Conservation (phyloP, 2,329 filamentous ascomycete genomes). For the Malbranchea cinnamomea region DNA sequence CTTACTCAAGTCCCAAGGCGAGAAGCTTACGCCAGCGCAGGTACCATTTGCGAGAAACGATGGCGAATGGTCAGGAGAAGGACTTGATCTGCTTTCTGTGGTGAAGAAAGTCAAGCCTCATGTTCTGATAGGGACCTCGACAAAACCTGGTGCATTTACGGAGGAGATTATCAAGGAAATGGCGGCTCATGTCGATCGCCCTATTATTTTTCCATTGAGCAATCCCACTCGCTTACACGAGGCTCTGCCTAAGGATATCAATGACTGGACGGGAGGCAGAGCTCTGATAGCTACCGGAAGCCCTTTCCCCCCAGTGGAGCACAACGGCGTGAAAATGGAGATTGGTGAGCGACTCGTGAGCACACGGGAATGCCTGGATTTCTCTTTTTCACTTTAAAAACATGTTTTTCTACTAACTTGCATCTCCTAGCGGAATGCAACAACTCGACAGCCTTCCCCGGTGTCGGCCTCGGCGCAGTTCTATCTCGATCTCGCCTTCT, state of each 20-base stretch:
- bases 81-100: constrained; percentile 47
- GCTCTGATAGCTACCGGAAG: constrained; percentile 72
- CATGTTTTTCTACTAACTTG: too few relatives aligned
- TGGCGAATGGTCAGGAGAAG: constrained; percentile 44
- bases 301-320: constrained; percentile 61
- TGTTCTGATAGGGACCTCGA: constrained; percentile 72
- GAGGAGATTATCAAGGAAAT: constrained; percentile 60
- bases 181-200: constrained; percentile 54
- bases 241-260: constrained; percentile 60
- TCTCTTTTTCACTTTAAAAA: not conserved
- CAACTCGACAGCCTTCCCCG: constrained; percentile 73
- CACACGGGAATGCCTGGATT: too few relatives aligned
- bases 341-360: constrained; percentile 28
- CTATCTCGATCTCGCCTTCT: constrained; percentile 52
- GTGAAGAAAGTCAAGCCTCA: constrained; percentile 61
- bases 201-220: constrained; percentile 68
- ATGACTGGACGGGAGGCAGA: constrained; percentile 62
- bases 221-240: constrained; percentile 79
- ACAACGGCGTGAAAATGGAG: constrained; percentile 38
- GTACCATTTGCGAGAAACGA: constrained; percentile 49
- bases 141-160: constrained; percentile 60
- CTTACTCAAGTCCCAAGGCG: constrained; percentile 46
- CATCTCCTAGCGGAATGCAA: constrained; percentile 61
- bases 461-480: constrained; percentile 67
- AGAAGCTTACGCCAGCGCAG: constrained; percentile 53